Evolutionary conservation across 331 rosid genomes (phyloP).

Genomic region (Rhamnella rubrinervis): DNA sequence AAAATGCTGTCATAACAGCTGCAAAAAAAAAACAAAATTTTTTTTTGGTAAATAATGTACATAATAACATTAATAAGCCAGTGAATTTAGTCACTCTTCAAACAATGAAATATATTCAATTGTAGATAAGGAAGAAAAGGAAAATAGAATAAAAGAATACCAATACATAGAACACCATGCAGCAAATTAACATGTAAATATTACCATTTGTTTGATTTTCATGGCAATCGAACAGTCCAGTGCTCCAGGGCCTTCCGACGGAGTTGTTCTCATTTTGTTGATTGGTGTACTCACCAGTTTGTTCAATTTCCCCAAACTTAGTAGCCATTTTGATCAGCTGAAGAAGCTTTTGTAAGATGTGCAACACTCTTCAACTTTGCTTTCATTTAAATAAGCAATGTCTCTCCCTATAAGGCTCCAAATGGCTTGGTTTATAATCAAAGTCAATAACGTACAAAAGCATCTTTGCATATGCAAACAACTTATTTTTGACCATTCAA

Average conservation of each 20-base stretch:
- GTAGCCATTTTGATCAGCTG: constrained; percentile 23
- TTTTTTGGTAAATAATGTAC: background rate
- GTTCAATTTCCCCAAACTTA: constrained; percentile 20
- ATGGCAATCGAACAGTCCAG: constrained; percentile 61
- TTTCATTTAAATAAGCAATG: constrained; percentile 15
- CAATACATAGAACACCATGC: background rate
- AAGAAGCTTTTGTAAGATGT: background rate
- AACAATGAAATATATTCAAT: background rate
- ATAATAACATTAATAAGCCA: background rate
- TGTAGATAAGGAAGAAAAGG: background rate
- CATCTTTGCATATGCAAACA: background rate
- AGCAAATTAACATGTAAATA: background rate
- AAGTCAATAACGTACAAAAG: background rate
- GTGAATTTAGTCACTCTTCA: no score
- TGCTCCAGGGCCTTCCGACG: constrained; percentile 58
- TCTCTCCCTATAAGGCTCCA: background rate
- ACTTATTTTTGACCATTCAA: background rate
- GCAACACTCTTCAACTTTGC: background rate
- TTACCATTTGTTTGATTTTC: constrained; percentile 64
- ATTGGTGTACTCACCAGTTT: constrained; percentile 26
- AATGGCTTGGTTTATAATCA: background rate
- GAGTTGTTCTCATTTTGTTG: constrained; percentile 22
- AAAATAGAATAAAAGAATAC: background rate
- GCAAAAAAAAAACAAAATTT: constrained; percentile 20
- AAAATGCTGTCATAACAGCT: constrained; percentile 60